Conservation (phyloP, 495 filamentous ascomycete genomes). For the Hypoxylon perforatum region DNA sequence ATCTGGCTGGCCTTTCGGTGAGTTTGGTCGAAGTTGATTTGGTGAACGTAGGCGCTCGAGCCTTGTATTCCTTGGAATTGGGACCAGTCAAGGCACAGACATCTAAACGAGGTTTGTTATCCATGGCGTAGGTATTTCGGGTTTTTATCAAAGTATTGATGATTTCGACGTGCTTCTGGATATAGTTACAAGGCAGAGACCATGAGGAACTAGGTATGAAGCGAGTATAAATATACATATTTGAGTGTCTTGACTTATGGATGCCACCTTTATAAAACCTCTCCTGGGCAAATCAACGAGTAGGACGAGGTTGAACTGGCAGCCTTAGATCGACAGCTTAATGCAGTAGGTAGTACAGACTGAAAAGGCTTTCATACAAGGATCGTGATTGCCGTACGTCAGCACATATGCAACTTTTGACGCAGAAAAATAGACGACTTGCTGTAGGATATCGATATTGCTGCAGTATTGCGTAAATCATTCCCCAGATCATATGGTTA, state of each 20-base stretch:
- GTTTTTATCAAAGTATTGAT: neutral
- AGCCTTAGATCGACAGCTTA: conserved; percentile 16
- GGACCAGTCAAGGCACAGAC: neutral
- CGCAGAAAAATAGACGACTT: conserved; percentile 3
- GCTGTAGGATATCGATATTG: conserved; percentile 14
- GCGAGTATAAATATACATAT: neutral
- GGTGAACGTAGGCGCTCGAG: neutral
- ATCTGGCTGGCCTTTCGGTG: conserved; percentile 5
- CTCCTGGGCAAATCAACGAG: neutral
- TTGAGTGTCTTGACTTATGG: neutral
- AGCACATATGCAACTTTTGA: conserved; percentile 23
- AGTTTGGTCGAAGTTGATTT: conserved; percentile 9
- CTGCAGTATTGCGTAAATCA: conserved; percentile 29
- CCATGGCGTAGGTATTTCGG: conserved; percentile 14
- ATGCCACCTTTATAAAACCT: neutral
- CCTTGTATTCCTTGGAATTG: conserved; percentile 8
- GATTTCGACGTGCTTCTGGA: neutral
- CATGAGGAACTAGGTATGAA: neutral
- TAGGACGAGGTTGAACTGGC: neutral
- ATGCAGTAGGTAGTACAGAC: conserved; percentile 28
- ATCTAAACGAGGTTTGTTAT: conserved; percentile 26
- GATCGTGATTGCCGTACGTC: conserved; percentile 36
- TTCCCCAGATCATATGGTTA: conserved; percentile 24
- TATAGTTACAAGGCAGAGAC: neutral
- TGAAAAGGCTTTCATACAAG: conserved; percentile 9